phyloP scores from a whole-genome alignment of 306 rosid genomes.

The Cotoneaster glaucophyllus region DNA sequence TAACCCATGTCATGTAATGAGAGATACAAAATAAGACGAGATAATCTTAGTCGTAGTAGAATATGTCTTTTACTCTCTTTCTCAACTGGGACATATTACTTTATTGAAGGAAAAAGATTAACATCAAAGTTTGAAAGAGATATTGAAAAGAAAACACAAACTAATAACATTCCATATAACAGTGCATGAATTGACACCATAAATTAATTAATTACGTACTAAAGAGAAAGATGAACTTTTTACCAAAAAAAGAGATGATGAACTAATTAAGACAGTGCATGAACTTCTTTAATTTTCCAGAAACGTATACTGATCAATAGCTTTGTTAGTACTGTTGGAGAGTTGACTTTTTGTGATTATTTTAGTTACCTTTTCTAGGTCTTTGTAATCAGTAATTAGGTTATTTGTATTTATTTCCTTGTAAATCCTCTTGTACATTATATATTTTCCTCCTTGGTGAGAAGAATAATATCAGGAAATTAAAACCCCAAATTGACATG shows the following conservation, averaged over 20 bases:
- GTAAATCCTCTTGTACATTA: too few species aligned
- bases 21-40: too few species aligned
- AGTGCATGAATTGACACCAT: too few species aligned
- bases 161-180: background rate
- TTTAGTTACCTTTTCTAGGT: too few species aligned
- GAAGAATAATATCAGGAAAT: too few species aligned
- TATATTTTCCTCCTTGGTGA: too few species aligned
- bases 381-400: too few species aligned
- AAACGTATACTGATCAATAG: background rate
- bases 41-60: background rate
- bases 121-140: background rate
- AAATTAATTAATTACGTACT: background rate
- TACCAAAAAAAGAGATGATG: background rate
- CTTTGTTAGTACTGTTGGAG: too few species aligned
- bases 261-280: background rate
- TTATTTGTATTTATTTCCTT: too few species aligned
- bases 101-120: background rate
- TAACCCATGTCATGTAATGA: background rate
- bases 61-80: background rate
- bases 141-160: background rate
- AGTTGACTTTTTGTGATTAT: too few species aligned
- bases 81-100: background rate
- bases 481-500: too few species aligned
- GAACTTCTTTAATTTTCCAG: background rate
- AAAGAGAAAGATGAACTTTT: too few species aligned